A percentile compares a stretch with the other conserved stretches of the same genome.
Evolutionary conservation across 768 basidiomycete species (phyloP).

Genomic region (Termitomyces sp.): DNA sequence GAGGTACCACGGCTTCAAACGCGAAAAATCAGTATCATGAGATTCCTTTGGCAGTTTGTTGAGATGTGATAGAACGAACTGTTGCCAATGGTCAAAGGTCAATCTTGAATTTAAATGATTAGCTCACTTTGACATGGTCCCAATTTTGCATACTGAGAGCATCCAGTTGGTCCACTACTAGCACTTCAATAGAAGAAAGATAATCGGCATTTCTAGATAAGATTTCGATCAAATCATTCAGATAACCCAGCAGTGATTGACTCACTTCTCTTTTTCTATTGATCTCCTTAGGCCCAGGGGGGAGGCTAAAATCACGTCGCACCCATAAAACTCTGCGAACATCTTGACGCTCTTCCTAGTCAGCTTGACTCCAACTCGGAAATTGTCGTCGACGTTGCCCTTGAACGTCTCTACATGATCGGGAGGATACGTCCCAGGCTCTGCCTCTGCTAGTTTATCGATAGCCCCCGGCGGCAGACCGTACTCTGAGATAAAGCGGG

Average conservation of each 20-base stretch:
- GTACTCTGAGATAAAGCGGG: conserved; percentile 81
- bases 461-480: conserved; percentile 70
- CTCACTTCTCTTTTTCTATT: conserved; percentile 92
- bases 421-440: conserved; percentile 70
- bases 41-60: conserved; percentile 92
- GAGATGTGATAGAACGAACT: conserved; percentile 84
- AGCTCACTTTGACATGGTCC: conserved; percentile 88
- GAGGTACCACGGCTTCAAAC: conserved; percentile 97
- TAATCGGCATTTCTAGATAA: conserved; percentile 74
- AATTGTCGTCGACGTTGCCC: conserved; percentile 97
- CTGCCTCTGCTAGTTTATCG: conserved; percentile 76
- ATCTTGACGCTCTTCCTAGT: conserved; percentile 90
- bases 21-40: conserved; percentile 91
- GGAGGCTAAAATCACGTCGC: conserved; percentile 90
- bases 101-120: neutral
- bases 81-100: neutral
- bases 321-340: conserved; percentile 86
- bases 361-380: conserved; percentile 87
- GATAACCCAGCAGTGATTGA: neutral
- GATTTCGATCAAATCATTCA: neutral
- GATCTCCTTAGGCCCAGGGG: conserved; percentile 87
- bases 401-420: conserved; percentile 94
- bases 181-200: conserved; percentile 86
- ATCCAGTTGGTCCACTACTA: conserved; percentile 91
- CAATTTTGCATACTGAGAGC: conserved; percentile 97